phyloP scores from a whole-genome alignment of 495 filamentous ascomycete genomes.

The Podospora pseudocomata region DNA sequence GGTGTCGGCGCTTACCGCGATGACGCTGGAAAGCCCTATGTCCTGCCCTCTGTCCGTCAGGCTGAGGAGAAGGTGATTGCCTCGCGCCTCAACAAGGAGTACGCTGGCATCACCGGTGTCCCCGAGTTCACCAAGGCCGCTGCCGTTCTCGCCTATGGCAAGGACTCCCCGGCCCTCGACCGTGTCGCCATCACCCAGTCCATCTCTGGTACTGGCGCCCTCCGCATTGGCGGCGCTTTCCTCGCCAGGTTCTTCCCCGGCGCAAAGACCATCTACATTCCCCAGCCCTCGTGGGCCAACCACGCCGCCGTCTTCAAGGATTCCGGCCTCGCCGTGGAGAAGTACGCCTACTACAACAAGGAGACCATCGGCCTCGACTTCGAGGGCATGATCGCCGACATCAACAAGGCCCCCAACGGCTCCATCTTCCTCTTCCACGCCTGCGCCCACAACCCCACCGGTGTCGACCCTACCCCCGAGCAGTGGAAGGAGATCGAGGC shows the following conservation, averaged over 20 bases:
- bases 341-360: slow-evolving; percentile 99
- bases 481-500: slow-evolving; percentile 94
- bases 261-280: slow-evolving; percentile 92
- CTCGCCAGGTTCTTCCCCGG: slow-evolving; percentile 83
- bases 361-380: slow-evolving; percentile 97
- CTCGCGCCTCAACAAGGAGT: slow-evolving; percentile 86
- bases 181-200: slow-evolving; percentile 91
- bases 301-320: slow-evolving; percentile 95
- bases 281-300: slow-evolving; percentile 96
- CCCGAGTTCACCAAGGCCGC: slow-evolving; percentile 91
- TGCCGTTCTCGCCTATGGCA: slow-evolving; percentile 83
- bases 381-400: slow-evolving; percentile 85
- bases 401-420: slow-evolving; percentile 81
- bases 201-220: slow-evolving; percentile 94
- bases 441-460: slow-evolving; percentile 98
- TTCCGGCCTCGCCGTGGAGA: slow-evolving; percentile 81
- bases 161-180: slow-evolving; percentile 69
- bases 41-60: slow-evolving; percentile 85
- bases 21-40: slow-evolving; percentile 94
- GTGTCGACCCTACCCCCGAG: slow-evolving; percentile 85
- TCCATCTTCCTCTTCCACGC: slow-evolving; percentile 92
- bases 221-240: slow-evolving; percentile 93
- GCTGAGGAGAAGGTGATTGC: slow-evolving; percentile 85
- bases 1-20: slow-evolving; percentile 84
- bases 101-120: slow-evolving; percentile 94